Base-by-base conservation (phyloP, 1,284 basidiomycete genomes). In the Naganishia cerealis region DNA sequence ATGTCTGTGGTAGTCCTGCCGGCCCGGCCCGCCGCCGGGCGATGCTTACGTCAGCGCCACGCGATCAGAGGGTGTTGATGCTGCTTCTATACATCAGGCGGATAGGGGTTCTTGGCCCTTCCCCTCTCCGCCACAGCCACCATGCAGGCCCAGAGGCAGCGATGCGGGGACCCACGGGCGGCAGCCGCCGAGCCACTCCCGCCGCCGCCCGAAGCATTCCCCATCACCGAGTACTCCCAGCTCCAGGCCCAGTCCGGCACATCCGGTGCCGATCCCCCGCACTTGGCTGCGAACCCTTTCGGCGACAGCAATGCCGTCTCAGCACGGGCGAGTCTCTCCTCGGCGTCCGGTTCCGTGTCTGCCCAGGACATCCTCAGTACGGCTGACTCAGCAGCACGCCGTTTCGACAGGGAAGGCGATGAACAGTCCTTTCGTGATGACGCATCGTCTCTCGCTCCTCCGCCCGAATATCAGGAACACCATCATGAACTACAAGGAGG, bases 161-260 rank as follows among this genome's bases (percentile, higher is more conserved):
- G 61, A 13, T 15, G 33, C 9, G 29, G 43, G 36, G 57, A 12
- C 15, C 6, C 29, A 26, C 2, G 16, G 9, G 42, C 7, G 3
- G 16, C 1, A 18, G 16, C 59, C 5, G 29, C 42, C 10, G 21
- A 29, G n/a, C 48, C 12, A 40, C 43, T 63, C 2, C 50, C 61
- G 18, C 61, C 61, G 2, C 61, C 61, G 9, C 61, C 61, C 10
- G 40, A 38, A 42, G 50, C 61, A 18, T 63, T 63, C 18, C 61
- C 61, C 3, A 29, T 54, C 38, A 18, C 33, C 24, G 61, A 63
- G 15, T 63, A 42, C 39, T 54, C 61, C 12, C 38, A 24, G 29
- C 13, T 63, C n/a, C 50, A 42, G 9, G 21, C 61, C 18, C 24
- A 63, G 50, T 16, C 53, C 21, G 55, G 15, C 48, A 24, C 18